These are phyloP conservation scores for Mycena leptocephala DNA, from an alignment of 768 basidiomycete genomes.

Conservation along the genomic window DNA sequence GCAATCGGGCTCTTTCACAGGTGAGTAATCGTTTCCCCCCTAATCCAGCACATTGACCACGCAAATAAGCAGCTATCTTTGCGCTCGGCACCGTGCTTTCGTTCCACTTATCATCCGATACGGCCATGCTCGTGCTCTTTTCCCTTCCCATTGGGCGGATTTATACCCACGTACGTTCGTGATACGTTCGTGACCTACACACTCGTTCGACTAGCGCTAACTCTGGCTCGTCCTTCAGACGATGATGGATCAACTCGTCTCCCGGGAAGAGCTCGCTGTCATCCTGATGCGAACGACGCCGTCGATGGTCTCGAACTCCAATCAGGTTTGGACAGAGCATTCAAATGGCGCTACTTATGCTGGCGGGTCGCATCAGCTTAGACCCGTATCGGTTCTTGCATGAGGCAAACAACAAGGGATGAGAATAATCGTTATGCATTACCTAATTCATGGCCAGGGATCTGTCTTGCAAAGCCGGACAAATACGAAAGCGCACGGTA, in stretches of 20 bases:
- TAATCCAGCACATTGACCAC: neutral
- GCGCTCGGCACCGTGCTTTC: slow-evolving; percentile 20
- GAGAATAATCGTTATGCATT: neutral
- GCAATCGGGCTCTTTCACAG: slow-evolving; percentile 11
- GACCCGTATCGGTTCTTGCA: neutral
- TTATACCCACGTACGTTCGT: slow-evolving; percentile 17
- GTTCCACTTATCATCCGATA: neutral
- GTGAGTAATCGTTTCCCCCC: neutral
- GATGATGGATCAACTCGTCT: neutral
- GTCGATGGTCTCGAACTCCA: neutral
- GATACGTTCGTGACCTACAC: neutral
- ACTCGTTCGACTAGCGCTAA: neutral
- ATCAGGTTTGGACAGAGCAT: neutral
- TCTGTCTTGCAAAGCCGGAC: neutral
- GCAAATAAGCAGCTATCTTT: slow-evolving; percentile 1
- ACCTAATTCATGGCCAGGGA: neutral
- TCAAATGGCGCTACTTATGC: neutral
- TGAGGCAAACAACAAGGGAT: neutral
- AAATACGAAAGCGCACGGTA: neutral
- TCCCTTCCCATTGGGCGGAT: slow-evolving; percentile 26
- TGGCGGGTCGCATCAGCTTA: neutral
- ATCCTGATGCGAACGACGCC: neutral
- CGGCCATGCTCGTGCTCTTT: slow-evolving; percentile 6
- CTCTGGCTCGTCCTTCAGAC: neutral
- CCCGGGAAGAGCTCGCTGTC: neutral